Base-by-base conservation (phyloP, 495 filamentous ascomycete genomes). In the Tuber microsphaerosporum region DNA sequence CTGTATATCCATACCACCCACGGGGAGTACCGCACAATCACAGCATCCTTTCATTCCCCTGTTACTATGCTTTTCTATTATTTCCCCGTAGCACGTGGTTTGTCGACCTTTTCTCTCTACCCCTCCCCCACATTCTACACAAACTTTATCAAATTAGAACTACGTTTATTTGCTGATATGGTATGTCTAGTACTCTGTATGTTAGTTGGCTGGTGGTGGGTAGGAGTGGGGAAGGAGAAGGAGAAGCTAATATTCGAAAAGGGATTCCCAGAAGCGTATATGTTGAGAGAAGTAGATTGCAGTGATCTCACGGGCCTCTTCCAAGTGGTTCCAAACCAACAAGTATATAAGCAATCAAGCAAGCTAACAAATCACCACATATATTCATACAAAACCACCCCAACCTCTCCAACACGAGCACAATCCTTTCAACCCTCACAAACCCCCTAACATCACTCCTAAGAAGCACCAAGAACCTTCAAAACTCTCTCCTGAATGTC, bases 251-350 rank as follows among this genome's bases (percentile, higher is more conserved):
- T 48, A 22, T 48, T 48, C 6, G 20, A 48, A 46, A 76, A 78
- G 74, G 91, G 91, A 3, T 92, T 93, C 82, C 88, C 90, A 22
- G 89, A 92, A 84, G 86, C 89, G 45, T 92, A 90, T 82, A 91
- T 93, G 89, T 84, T 91, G 10, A 87, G 87, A 70, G 90, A 93
- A 82, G 84, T 92, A 44, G 87, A 88, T 22, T 91, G 89, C 74
- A 82, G 85, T 20, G 86, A 92, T 79, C 83, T 92, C 76, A 89
- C 87, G 4, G 85, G 84, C 45, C 90, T 92, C 80, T 92, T 92
- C 82, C 87, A 89, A 79, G 87, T 89, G 83, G 22, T 70, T 48
- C 17, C 42, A 41, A 56, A 72, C 20, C 70, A 81, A 10, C 51
- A 45, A 34, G 19, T 16, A 45, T 17, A 20, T 19, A 7, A 48